Evolutionary conservation across 2,329 filamentous ascomycete species (phyloP).

Genomic region (Alternaria triticimaculans): DNA sequence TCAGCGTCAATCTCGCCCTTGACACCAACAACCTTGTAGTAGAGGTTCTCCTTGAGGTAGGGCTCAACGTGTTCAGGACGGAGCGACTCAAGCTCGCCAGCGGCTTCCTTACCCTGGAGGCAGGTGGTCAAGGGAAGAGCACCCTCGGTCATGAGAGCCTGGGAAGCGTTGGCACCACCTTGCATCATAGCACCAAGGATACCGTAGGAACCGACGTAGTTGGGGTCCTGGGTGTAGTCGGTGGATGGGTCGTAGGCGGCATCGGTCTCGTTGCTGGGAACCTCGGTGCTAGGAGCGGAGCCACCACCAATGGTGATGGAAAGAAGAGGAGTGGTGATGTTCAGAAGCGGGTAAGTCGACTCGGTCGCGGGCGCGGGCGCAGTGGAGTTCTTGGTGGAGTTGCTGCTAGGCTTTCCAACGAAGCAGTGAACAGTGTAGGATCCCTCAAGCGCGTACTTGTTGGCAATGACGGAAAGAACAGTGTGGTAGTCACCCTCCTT

Average conservation of each 20-base stretch:
- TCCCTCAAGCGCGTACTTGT: constrained; percentile 45
- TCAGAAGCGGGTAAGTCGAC: constrained; percentile 19
- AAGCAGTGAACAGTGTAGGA: constrained; percentile 49
- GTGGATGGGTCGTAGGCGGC: constrained; percentile 32
- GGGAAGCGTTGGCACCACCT: constrained; percentile 31
- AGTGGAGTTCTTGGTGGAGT: constrained; percentile 33
- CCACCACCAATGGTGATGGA: constrained; percentile 1
- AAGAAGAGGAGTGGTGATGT: constrained; percentile 21
- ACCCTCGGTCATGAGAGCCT: constrained; percentile 40
- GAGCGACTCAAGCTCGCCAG: constrained; percentile 40
- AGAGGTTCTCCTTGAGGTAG: constrained; percentile 45
- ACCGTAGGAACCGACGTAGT: constrained; percentile 44
- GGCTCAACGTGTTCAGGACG: constrained; percentile 40
- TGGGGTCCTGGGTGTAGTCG: constrained; percentile 37
- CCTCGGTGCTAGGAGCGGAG: constrained; percentile 20
- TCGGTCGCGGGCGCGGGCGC: not conserved
- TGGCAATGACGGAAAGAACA: constrained; percentile 40
- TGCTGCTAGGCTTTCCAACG: constrained; percentile 36
- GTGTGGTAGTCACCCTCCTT: constrained; percentile 46
- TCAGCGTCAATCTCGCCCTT: constrained; percentile 40
- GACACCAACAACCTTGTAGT: constrained; percentile 44
- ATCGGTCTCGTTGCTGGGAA: constrained; percentile 25
- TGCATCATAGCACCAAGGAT: constrained; percentile 40
- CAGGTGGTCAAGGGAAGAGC: constrained; percentile 43
- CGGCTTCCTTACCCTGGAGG: constrained; percentile 42